Base-by-base conservation (phyloP, 2,329 filamentous ascomycete species). In the Samsoniella hepiali region DNA sequence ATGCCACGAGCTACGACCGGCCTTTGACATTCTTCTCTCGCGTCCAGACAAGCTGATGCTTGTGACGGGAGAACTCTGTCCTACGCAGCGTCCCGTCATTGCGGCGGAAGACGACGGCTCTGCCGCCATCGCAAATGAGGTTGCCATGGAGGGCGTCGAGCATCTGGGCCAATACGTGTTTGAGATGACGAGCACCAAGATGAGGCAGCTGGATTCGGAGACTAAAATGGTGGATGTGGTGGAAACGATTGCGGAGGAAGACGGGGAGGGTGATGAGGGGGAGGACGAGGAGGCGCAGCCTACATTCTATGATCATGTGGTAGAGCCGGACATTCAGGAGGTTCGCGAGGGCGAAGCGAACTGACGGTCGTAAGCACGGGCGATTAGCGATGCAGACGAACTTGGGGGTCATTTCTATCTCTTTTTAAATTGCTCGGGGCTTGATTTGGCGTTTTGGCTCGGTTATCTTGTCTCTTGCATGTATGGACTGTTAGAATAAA, bases 91-190 rank as follows among this genome's bases (percentile, higher is more conserved):
- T 51, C 71, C 77, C 5, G 49, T 27, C 6, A 11, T 58, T 4
- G 73, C 79, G 11, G 71, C 75, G 1, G 78, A 78, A 5, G 81
- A 81, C 54, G 70, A 70, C 4, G 67, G 67, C 7, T 72, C 79
- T 7, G 34, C 42, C 7, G 44, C 40, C 32, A 78, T 85, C 7
- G 77, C 81, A 2, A 83, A 83, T 13, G 83, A 85, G 69, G 88
- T 87, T 1, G 81, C 86, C 27, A 98, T 99, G 91, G 91, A 94
- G 70, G 86, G 90, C 40, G 88, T 98, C 1, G 94, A 99, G 79
- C 95, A 99, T 78, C 76, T 99, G 42, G 95, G 95, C 0, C 90
- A 97, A 77, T 99, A 97, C 75, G 94, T 99, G 29, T 97, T 87
- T 73, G 91, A 99, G 75, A 99, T 99, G 92, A 96, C 93, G 3